These are phyloP conservation scores for Nannochloropsis oceanica DNA, from an alignment of 108 stramenopile species.

Conservation along the genomic window DNA sequence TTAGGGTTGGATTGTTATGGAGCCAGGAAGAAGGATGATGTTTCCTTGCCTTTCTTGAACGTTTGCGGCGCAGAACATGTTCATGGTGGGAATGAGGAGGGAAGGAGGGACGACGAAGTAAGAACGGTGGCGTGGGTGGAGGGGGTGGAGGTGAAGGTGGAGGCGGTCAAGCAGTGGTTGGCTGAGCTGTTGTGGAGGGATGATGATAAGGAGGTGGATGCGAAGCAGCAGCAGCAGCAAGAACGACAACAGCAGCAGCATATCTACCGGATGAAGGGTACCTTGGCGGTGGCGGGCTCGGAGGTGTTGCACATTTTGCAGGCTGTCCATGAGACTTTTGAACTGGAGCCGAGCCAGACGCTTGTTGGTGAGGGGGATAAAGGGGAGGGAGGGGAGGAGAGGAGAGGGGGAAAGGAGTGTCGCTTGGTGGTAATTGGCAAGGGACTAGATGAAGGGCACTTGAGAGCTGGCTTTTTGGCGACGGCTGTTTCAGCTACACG, in stretches of 20 bases:
- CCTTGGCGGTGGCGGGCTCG: conserved; percentile 53
- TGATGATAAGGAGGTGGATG: not conserved
- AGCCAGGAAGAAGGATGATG: not conserved
- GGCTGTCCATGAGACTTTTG: conserved; percentile 55
- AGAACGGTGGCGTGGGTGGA: conserved; percentile 9
- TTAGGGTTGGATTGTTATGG: not conserved
- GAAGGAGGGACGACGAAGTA: conserved; percentile 1
- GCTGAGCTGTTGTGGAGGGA: conserved; percentile 19
- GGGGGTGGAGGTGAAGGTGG: conserved; percentile 5
- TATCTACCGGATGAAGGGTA: conserved; percentile 71
- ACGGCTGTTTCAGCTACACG: not conserved
- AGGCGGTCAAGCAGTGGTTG: conserved; percentile 15
- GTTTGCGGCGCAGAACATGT: not conserved
- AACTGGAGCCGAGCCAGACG: not conserved
- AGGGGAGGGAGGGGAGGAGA: not conserved
- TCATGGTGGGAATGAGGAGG: not conserved
- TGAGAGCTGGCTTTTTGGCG: conserved; percentile 3
- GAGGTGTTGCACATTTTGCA: conserved; percentile 79
- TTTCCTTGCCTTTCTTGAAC: not conserved
- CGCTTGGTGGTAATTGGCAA: conserved; percentile 17
- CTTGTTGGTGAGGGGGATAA: not conserved
- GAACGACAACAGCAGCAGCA: conserved; percentile 24
- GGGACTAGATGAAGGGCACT: not conserved
- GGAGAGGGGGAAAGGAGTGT: conserved; percentile 5
- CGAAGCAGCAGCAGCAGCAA: not conserved